Conservation (phyloP, 805 yeast genomes). For the Schwanniomyces vanrijiae region DNA sequence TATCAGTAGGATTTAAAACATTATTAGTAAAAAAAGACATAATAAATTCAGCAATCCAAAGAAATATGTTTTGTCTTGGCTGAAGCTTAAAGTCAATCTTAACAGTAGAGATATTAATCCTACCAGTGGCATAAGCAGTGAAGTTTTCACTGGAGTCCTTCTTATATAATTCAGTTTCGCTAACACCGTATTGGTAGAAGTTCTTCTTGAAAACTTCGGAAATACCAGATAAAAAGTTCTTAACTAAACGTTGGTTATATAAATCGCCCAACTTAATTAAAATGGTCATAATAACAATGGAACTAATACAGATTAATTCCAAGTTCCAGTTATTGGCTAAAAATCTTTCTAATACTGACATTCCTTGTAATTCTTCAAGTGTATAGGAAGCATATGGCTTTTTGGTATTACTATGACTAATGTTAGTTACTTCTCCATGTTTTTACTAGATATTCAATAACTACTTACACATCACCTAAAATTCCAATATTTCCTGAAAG, state of each 20-base stretch:
- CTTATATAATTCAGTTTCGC: slow-evolving; percentile 44
- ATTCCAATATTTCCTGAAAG: background rate
- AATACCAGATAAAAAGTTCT: slow-evolving; percentile 50
- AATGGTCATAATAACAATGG: slow-evolving; percentile 49
- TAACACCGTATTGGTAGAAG: slow-evolving; percentile 76
- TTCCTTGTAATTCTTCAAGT: slow-evolving; percentile 53
- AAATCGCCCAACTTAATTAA: slow-evolving; percentile 59
- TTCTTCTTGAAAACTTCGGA: slow-evolving; percentile 57
- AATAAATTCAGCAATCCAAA: slow-evolving; percentile 62
- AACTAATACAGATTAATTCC: slow-evolving; percentile 58
- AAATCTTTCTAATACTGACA: slow-evolving; percentile 63
- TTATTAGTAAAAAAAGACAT: slow-evolving; percentile 58
- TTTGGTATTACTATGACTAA: slow-evolving; percentile 1
- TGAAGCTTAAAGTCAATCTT: slow-evolving; percentile 61
- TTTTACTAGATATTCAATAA: background rate
- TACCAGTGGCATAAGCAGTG: slow-evolving; percentile 84
- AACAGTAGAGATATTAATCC: slow-evolving; percentile 69
- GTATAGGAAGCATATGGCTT: slow-evolving; percentile 28
- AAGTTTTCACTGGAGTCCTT: slow-evolving; percentile 65
- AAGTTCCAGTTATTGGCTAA: slow-evolving; percentile 70
- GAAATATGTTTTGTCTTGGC: slow-evolving; percentile 77
- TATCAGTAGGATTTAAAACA: slow-evolving; percentile 56
- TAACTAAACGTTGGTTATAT: slow-evolving; percentile 58
- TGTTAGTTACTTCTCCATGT: background rate
- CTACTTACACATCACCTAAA: background rate